Percentiles rank a stretch among this genome's conserved stretches.
phyloP scores from a whole-genome alignment of 495 filamentous ascomycete species.

The Penicillium malachiteum region DNA sequence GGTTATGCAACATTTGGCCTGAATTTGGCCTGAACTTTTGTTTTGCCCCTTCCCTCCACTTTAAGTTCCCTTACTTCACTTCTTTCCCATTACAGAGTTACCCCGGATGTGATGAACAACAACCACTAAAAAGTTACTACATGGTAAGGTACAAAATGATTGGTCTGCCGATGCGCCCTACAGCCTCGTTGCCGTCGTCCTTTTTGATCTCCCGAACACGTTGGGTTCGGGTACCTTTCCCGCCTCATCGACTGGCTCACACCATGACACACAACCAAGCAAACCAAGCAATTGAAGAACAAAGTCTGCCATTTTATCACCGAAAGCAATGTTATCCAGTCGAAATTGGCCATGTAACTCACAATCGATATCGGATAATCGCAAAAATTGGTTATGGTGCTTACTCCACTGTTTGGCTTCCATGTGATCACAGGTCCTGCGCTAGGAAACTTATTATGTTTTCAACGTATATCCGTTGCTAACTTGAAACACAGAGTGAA shows the following conservation, averaged over 20 bases:
- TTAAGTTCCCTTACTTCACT: too few relatives aligned
- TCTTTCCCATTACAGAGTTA: too few relatives aligned
- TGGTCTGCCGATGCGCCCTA: not conserved
- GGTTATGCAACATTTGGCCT: too few relatives aligned
- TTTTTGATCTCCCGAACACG: not conserved
- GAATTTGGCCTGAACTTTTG: too few relatives aligned
- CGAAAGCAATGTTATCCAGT: slow-evolving; percentile 37
- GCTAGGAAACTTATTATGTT: not conserved
- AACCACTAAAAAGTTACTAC: too few relatives aligned
- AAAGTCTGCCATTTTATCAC: slow-evolving; percentile 11
- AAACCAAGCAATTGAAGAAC: slow-evolving; percentile 16
- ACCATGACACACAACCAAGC: not conserved
- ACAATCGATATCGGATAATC: slow-evolving; percentile 40
- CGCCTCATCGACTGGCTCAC: not conserved
- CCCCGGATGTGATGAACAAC: too few relatives aligned
- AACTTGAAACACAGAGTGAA: not conserved
- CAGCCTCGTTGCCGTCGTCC: not conserved
- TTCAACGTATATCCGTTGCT: not conserved
- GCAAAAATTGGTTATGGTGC: slow-evolving; percentile 50
- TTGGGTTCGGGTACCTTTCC: not conserved
- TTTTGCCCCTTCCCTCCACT: too few relatives aligned
- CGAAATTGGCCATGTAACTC: slow-evolving; percentile 37
- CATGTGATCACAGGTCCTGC: slow-evolving; percentile 30
- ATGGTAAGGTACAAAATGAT: not conserved
- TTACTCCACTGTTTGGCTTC: slow-evolving; percentile 51